Evolutionary conservation across 2,329 filamentous ascomycete genomes (phyloP).

Genomic region (Cladophialophora chaetospira): DNA sequence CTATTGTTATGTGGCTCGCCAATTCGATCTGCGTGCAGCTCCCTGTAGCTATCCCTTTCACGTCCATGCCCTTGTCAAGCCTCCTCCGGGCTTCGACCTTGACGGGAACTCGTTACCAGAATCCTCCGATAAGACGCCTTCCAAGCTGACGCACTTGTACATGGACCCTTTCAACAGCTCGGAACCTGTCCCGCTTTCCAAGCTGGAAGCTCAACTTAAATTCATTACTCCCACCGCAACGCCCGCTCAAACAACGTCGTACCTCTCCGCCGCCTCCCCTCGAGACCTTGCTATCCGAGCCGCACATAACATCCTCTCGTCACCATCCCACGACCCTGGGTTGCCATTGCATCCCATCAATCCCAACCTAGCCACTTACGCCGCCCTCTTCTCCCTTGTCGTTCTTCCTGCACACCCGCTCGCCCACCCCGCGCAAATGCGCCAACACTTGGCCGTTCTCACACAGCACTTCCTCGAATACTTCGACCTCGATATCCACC

Average conservation of each 20-base stretch:
- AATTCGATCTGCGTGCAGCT: conserved; percentile 72
- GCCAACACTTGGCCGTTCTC: conserved; percentile 65
- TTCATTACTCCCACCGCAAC: conserved; percentile 44
- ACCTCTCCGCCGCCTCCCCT: conserved; percentile 65
- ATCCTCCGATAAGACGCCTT: conserved; percentile 28
- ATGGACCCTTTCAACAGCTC: conserved; percentile 77
- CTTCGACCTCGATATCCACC: conserved; percentile 70
- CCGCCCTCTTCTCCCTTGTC: conserved; percentile 70
- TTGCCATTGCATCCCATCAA: conserved; percentile 50
- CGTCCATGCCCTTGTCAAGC: conserved; percentile 76
- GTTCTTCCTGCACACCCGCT: conserved; percentile 53
- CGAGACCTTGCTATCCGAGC: conserved; percentile 72
- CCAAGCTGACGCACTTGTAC: conserved; percentile 56
- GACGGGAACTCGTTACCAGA: conserved; percentile 49
- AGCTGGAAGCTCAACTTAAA: conserved; percentile 63
- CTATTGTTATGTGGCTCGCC: conserved; percentile 75
- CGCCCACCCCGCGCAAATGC: conserved; percentile 53
- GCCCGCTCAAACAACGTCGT: conserved; percentile 46
- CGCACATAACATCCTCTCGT: conserved; percentile 77
- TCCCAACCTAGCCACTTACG: conserved; percentile 66
- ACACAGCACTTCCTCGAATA: conserved; percentile 65
- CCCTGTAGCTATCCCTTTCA: conserved; percentile 83
- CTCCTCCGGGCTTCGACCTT: conserved; percentile 59
- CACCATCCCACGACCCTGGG: conserved; percentile 58
- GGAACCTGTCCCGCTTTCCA: conserved; percentile 63